phyloP scores from a whole-genome alignment of 2,329 filamentous ascomycete genomes.

The Colletotrichum acutatum region DNA sequence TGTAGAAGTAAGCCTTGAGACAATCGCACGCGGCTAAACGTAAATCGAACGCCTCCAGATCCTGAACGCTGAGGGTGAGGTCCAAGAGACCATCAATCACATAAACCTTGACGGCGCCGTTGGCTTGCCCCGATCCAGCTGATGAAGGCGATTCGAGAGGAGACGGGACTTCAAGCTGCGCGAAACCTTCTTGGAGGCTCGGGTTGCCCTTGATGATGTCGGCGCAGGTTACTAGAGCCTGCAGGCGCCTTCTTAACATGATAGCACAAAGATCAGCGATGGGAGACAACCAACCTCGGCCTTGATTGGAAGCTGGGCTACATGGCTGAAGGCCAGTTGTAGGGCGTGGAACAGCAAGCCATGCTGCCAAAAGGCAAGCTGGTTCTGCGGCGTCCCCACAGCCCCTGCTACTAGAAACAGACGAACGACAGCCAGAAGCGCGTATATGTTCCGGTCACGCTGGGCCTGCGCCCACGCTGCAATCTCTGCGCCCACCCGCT shows the following conservation, averaged over 20 bases:
- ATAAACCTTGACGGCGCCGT: slow-evolving; percentile 75
- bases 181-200: slow-evolving; percentile 87
- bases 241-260: slow-evolving; percentile 32
- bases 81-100: slow-evolving; percentile 95
- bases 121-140: slow-evolving; percentile 53
- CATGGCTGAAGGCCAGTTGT: slow-evolving; percentile 81
- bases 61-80: slow-evolving; percentile 76
- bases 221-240: slow-evolving; percentile 86
- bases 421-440: slow-evolving; percentile 85
- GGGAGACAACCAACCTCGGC: slow-evolving; percentile 70
- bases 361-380: slow-evolving; percentile 85
- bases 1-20: slow-evolving; percentile 90
- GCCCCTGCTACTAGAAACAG: slow-evolving; percentile 88
- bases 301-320: slow-evolving; percentile 80
- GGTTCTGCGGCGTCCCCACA: slow-evolving; percentile 83
- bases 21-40: slow-evolving; percentile 89
- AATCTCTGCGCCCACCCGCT: slow-evolving; percentile 67
- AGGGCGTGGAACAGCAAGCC: slow-evolving; percentile 83
- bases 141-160: slow-evolving; percentile 58
- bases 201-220: slow-evolving; percentile 88
- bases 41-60: slow-evolving; percentile 78
- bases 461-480: slow-evolving; percentile 82
- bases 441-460: slow-evolving; percentile 91
- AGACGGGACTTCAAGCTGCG: slow-evolving; percentile 81
- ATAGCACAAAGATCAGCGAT: slow-evolving; percentile 7